Conservation (phyloP, 2,329 filamentous ascomycete genomes). For the Aaosphaeria pasadenensis region DNA sequence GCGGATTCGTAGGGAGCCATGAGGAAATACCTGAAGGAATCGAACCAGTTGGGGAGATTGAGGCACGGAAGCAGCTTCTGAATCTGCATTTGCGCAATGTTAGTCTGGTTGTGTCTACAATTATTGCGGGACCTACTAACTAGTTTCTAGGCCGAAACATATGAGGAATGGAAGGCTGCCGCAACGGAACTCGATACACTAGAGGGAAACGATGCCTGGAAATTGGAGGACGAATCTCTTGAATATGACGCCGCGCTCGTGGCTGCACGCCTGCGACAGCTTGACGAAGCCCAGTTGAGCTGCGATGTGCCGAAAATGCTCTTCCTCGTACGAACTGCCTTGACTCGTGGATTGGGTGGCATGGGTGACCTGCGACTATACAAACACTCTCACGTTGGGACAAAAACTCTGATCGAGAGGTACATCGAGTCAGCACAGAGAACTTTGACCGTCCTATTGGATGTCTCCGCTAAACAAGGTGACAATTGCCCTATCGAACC, state of each 20-base stretch:
- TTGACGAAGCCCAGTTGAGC: constrained; percentile 70
- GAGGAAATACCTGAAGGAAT: constrained; percentile 35
- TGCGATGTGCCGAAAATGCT: constrained; percentile 76
- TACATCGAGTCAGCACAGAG: constrained; percentile 79
- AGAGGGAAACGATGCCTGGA: constrained; percentile 81
- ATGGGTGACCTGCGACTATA: constrained; percentile 85
- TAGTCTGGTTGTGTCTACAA: constrained; percentile 30
- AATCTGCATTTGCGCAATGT: constrained; percentile 65
- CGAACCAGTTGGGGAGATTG: constrained; percentile 15
- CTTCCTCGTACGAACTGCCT: constrained; percentile 72
- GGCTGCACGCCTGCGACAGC: constrained; percentile 63
- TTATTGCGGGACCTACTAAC: constrained; percentile 16
- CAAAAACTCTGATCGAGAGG: constrained; percentile 79
- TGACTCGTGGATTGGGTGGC: constrained; percentile 77
- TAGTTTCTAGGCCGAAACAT: constrained; percentile 58
- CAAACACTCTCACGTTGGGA: constrained; percentile 79
- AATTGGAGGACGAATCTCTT: constrained; percentile 61
- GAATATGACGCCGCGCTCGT: constrained; percentile 73
- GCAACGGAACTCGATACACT: constrained; percentile 75
- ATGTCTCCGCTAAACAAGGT: constrained; percentile 52
- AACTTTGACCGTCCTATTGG: constrained; percentile 70
- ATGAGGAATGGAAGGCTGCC: constrained; percentile 70
- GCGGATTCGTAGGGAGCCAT: constrained; percentile 17
- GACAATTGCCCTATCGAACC: constrained; percentile 55
- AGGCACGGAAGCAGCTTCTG: constrained; percentile 56